Evolutionary conservation across 805 yeast species (phyloP).

Genomic region (Teunomyces cretensis): DNA sequence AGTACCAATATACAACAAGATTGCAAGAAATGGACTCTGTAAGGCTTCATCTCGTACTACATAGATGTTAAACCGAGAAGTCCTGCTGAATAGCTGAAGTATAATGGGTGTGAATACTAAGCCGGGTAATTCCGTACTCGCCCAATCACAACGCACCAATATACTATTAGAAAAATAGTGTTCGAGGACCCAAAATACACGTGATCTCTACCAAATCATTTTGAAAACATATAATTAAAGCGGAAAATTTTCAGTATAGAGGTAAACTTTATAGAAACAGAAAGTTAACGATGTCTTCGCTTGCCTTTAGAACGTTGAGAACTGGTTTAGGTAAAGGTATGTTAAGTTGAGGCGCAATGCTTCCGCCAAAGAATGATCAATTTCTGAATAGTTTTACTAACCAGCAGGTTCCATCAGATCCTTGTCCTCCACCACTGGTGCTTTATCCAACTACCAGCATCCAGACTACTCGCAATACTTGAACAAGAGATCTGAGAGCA

Average conservation of each 20-base stretch:
- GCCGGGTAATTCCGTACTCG: background rate
- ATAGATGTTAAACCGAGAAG: background rate
- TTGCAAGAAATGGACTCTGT: no score
- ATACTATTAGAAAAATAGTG: conserved; percentile 2
- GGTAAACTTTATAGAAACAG: conserved; percentile 4
- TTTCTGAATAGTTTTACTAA: conserved; percentile 6
- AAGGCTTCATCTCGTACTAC: background rate
- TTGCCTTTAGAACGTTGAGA: conserved; percentile 48
- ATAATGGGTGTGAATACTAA: background rate
- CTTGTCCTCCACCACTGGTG: conserved; percentile 49
- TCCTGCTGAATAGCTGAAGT: no score
- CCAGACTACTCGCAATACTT: conserved; percentile 86
- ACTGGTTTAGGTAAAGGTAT: conserved; percentile 43
- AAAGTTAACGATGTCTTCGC: conserved; percentile 30
- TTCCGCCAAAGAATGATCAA: background rate
- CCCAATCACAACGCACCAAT: conserved; percentile 1
- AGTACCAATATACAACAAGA: background rate
- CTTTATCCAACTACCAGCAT: conserved; percentile 79
- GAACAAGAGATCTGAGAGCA: conserved; percentile 68
- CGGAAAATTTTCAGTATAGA: conserved; percentile 3
- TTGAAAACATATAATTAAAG: conserved; percentile 4
- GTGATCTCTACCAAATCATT: conserved; percentile 5
- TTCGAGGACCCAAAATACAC: background rate
- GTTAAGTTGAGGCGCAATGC: conserved; percentile 2
- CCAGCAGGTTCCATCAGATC: conserved; percentile 42